Percentiles rank a stretch among this genome's conserved stretches.
phyloP scores from a whole-genome alignment of 257 asterid genomes.

The Osmanthus fragrans region DNA sequence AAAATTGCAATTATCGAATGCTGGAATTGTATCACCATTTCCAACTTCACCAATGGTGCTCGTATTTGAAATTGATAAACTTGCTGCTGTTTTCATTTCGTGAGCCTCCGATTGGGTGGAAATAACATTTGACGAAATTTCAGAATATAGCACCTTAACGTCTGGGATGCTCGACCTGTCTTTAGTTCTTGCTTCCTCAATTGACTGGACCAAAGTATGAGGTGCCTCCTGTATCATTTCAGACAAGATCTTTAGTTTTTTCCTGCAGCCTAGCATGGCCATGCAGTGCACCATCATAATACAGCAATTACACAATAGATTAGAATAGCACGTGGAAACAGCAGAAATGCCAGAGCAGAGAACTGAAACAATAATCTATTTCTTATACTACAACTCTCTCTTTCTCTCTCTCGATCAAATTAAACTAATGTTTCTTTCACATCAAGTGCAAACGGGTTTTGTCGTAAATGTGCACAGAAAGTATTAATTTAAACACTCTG shows the following conservation, averaged over 20 bases:
- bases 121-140: constrained; percentile 30
- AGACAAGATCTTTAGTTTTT: background rate
- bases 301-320: background rate
- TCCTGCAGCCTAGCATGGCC: background rate
- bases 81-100: background rate
- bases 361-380: background rate
- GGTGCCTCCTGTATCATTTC: constrained; percentile 37
- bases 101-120: constrained; percentile 22
- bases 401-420: background rate
- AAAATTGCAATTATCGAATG: constrained; percentile 46
- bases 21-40: background rate
- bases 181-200: constrained; percentile 20
- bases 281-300: background rate
- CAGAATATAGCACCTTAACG: constrained; percentile 22
- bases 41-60: background rate
- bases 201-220: constrained; percentile 30
- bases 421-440: background rate
- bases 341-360: background rate
- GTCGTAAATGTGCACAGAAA: background rate
- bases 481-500: background rate
- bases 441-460: background rate
- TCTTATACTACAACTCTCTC: background rate
- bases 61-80: background rate
- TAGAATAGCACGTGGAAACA: background rate
- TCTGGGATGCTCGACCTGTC: constrained; percentile 27